Evolutionary conservation across 73 alveolate species (phyloP), one percentile per base, ranked within the genome.

Genomic region (Durusdinium trenchii): DNA sequence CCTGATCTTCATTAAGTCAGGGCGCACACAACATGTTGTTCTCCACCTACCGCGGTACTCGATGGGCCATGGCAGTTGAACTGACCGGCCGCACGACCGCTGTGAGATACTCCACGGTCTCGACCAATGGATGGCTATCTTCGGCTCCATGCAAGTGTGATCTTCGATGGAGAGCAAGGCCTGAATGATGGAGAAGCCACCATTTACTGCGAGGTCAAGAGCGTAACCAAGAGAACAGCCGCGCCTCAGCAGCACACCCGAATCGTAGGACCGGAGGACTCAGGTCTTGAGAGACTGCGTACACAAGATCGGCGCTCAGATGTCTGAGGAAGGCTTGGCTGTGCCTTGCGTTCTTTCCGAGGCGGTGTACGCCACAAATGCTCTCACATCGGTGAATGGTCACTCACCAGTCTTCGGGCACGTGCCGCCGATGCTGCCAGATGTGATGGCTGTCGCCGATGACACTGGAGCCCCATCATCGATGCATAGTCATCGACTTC

Each of bases 211-310:
- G 64, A 61, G 85, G 38, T 87, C 3, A 38, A 46, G n/a, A 84
- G 95, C 0, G 61, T 87, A 0, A 36, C 43, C 0, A 87, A 87
- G 69, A 40, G 95, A 18, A 87, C 95, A 0, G 26, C 84, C 4
- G 95, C 95, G 10, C 85, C 84, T 0, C 38, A n/a, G 6, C 95
- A 87, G 69, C 95, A 87, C 67, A 42, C 79, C 71, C 86, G 87
- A 16, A 90, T 45, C 38, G 82, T 36, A 1, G n/a, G 96, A 90
- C 43, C 50, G 96, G 4, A 0, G 83, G 36, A 48, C 62, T n/a
- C 84, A 71, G 18, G 75, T 90, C 26, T 40, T 90, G 30, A 51
- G 96, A 20, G 73, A 47, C 30, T 35, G 60, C 3, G 0, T 67
- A 42, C 96, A 64, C 60, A 89, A 89, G 75, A 38, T 67, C 0